Evolutionary conservation across 805 yeast genomes (phyloP).

Genomic region (Yarrowia sp.): DNA sequence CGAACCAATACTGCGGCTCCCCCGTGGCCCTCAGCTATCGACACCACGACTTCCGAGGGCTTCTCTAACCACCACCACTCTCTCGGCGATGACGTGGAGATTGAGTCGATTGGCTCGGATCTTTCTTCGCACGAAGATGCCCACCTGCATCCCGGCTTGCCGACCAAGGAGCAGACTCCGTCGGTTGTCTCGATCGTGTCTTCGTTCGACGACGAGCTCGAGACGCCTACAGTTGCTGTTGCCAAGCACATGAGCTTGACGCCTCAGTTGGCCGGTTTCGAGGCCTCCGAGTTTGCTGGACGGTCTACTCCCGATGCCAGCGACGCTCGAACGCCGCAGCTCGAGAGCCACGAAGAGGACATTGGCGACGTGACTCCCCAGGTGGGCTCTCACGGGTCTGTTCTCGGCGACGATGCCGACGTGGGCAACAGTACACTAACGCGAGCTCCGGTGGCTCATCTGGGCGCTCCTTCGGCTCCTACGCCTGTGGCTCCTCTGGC

Average conservation of each 20-base stretch:
- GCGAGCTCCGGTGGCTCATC: neutral
- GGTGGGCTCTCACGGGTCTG: too few relatives aligned
- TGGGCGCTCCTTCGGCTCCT: slow-evolving; percentile 10
- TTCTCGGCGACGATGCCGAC: neutral
- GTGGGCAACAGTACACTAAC: neutral
- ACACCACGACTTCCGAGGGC: neutral
- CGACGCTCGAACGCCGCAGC: slow-evolving; percentile 13
- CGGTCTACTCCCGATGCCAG: slow-evolving; percentile 10
- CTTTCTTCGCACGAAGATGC: neutral
- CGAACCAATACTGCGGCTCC: slow-evolving; percentile 16
- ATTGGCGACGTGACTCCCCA: neutral
- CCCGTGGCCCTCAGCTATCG: slow-evolving; percentile 9
- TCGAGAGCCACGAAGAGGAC: too few relatives aligned
- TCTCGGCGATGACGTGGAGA: slow-evolving; percentile 17
- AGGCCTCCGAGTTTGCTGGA: slow-evolving; percentile 11
- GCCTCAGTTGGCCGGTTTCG: slow-evolving; percentile 5
- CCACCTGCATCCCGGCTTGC: neutral
- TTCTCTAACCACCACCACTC: neutral
- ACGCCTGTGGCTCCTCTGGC: slow-evolving; percentile 10
- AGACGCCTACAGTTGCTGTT: slow-evolving; percentile 13
- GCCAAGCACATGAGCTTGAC: slow-evolving; percentile 20
- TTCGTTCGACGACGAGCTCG: slow-evolving; percentile 13
- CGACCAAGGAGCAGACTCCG: neutral
- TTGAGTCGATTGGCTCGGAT: slow-evolving; percentile 8
- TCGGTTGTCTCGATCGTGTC: slow-evolving; percentile 3